Conservation (phyloP, 441 rosid genomes). For the Populus tomentosa region DNA sequence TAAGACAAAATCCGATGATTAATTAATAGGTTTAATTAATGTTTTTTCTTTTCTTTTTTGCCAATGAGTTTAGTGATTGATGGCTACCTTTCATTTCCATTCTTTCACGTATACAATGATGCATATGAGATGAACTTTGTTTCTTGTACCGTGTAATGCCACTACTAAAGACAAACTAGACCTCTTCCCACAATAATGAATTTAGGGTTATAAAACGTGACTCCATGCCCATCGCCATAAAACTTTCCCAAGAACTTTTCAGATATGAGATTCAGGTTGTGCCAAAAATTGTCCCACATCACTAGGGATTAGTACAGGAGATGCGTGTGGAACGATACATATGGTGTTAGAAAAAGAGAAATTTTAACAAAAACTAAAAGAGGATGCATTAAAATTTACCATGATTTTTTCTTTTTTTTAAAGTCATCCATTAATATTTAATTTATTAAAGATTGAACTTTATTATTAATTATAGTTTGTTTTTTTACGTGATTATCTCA, state of each 20-base stretch:
- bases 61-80: conserved; percentile 33
- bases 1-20: conserved; percentile 26
- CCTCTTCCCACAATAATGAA: conserved; percentile 22
- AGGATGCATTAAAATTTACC: no score
- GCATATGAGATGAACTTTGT: conserved; percentile 16
- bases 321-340: not conserved
- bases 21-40: conserved; percentile 3
- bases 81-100: conserved; percentile 28
- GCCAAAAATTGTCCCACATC: not conserved
- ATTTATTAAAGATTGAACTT: no score
- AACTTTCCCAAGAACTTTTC: not conserved
- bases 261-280: not conserved
- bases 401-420: not conserved
- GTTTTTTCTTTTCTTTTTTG: not conserved
- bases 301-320: not conserved
- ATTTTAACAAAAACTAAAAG: no score
- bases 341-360: no score
- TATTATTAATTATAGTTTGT: no score
- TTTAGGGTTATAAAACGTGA: conserved; percentile 4
- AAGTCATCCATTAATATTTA: not conserved
- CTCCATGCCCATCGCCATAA: conserved; percentile 5
- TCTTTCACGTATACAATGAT: not conserved
- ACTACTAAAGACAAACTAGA: conserved; percentile 39
- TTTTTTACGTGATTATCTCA: no score
- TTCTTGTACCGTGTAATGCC: conserved; percentile 36